These are phyloP conservation scores for Candida frijolesensis DNA, from an alignment of 1,139 yeast genomes.

Conservation along the genomic window DNA sequence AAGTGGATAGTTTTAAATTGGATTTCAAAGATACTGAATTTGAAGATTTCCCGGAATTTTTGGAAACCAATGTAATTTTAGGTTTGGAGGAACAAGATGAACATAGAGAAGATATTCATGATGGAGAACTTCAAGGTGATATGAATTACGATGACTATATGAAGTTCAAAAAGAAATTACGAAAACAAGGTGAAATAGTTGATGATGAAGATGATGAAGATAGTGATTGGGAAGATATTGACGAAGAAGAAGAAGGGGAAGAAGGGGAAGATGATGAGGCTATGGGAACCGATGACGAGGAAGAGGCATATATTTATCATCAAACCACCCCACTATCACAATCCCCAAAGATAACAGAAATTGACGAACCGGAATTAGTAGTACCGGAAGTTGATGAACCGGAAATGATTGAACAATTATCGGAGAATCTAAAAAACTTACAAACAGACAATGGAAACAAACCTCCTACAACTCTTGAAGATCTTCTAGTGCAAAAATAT, in stretches of 20 bases:
- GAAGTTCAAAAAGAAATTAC: conserved; percentile 13
- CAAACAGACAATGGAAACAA: conserved; percentile 6
- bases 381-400: conserved; percentile 2
- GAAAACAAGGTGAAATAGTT: conserved; percentile 9
- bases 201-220: conserved; percentile 9
- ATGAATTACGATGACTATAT: conserved; percentile 18
- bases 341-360: conserved; percentile 10
- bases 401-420: conserved; percentile 10
- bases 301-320: conserved; percentile 7
- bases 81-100: conserved; percentile 16
- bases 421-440: conserved; percentile 10
- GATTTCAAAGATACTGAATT: conserved; percentile 15
- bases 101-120: conserved; percentile 17
- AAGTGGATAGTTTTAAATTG: conserved; percentile 9
- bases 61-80: conserved; percentile 15
- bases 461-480: conserved; percentile 11
- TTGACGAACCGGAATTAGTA: conserved; percentile 6
- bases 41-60: conserved; percentile 18
- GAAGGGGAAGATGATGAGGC: conserved; percentile 13
- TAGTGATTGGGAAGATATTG: conserved; percentile 6
- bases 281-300: not conserved
- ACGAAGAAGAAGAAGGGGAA: conserved; percentile 12
- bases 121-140: conserved; percentile 22
- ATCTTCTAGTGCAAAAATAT: conserved; percentile 7
- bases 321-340: not conserved